Evolutionary conservation across 805 yeast species (phyloP).

Genomic region (Candida railenensis): DNA sequence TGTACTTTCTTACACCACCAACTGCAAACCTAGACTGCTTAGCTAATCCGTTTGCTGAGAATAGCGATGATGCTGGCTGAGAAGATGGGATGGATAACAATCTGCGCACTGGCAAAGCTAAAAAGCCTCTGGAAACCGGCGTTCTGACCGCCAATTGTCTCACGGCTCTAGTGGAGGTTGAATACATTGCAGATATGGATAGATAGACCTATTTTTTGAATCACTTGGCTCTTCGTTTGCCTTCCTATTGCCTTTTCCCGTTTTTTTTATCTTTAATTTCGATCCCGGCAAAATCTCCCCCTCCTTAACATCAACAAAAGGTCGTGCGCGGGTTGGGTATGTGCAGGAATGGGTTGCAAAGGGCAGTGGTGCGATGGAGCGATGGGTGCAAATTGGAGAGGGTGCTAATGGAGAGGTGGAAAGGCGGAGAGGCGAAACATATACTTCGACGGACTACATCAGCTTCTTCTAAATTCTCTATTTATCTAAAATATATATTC

Average conservation of each 20-base stretch:
- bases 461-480: too few species aligned
- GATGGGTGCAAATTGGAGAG: too few species aligned
- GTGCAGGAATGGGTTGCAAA: not conserved
- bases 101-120: not conserved
- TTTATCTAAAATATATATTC: conserved; percentile 6
- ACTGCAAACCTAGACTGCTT: conserved; percentile 5
- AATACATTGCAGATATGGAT: not conserved
- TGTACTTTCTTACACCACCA: conserved; percentile 22
- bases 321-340: not conserved
- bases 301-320: not conserved
- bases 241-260: not conserved
- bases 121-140: not conserved
- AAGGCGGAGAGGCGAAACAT: too few species aligned
- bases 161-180: conserved; percentile 6
- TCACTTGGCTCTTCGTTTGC: too few species aligned
- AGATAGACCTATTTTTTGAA: too few species aligned
- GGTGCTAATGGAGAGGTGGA: not conserved
- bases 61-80: not conserved
- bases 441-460: too few species aligned
- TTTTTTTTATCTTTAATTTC: not conserved
- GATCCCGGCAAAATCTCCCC: not conserved
- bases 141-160: conserved; percentile 9
- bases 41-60: not conserved
- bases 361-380: not conserved
- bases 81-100: not conserved